Conservation (phyloP, 495 filamentous ascomycete species). For the Annulohypoxylon bovei region DNA sequence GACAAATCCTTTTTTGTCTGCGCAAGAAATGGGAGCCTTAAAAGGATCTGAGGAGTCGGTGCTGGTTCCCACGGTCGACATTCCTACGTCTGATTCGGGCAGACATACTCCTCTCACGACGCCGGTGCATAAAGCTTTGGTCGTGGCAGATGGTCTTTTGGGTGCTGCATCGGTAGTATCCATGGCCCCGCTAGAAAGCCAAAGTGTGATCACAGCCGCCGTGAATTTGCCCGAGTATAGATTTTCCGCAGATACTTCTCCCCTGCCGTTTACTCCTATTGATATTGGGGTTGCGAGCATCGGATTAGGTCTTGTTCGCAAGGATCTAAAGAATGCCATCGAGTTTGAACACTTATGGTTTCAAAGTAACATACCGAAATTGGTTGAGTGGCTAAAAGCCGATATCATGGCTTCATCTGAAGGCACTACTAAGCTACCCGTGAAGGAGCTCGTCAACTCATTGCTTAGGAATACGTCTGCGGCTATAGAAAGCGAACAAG, state of each 20-base stretch:
- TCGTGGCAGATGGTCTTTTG: constrained; percentile 73
- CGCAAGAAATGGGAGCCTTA: constrained; percentile 44
- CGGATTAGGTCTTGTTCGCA: constrained; percentile 71
- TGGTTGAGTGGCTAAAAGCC: constrained; percentile 74
- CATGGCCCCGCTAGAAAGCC: constrained; percentile 48
- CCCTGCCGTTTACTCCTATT: constrained; percentile 50
- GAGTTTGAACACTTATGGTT: constrained; percentile 79
- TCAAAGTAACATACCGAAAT: constrained; percentile 69
- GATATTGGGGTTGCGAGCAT: constrained; percentile 60
- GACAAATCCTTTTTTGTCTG: constrained; percentile 56
- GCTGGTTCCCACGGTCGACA: constrained; percentile 78
- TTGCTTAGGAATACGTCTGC: constrained; percentile 68
- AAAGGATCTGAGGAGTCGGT: constrained; percentile 63
- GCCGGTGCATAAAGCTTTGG: constrained; percentile 83
- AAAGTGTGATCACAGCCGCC: constrained; percentile 50
- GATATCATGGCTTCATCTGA: constrained; percentile 55
- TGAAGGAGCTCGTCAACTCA: constrained; percentile 73
- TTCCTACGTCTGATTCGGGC: constrained; percentile 67
- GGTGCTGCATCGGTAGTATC: constrained; percentile 55
- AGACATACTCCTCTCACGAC: constrained; percentile 73
- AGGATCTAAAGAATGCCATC: constrained; percentile 71
- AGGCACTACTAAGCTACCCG: constrained; percentile 63
- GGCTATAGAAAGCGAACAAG: constrained; percentile 62
- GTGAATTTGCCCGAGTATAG: constrained; percentile 54
- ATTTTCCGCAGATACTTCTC: constrained; percentile 42